Evolutionary conservation across 495 filamentous ascomycete species (phyloP).

Genomic region (Tuber umbilicatum): DNA sequence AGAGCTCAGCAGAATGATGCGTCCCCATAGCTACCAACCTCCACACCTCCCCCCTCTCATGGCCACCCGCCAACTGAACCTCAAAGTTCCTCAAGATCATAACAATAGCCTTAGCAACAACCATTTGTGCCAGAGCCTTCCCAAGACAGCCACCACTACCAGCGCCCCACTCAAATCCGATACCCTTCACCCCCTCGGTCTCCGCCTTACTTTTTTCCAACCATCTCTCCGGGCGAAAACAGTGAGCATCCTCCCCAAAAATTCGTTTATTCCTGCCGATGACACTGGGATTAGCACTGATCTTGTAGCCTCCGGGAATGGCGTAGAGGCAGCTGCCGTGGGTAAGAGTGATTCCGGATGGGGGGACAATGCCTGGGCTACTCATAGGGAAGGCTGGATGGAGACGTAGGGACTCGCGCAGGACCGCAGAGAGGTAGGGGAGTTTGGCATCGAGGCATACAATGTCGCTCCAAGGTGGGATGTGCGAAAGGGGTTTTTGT

Average conservation of each 20-base stretch:
- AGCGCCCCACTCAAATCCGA: conserved; percentile 46
- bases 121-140: conserved; percentile 19
- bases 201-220: conserved; percentile 48
- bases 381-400: conserved; percentile 56
- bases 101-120: not conserved
- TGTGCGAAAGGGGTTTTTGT: conserved; percentile 23
- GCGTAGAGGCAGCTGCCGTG: conserved; percentile 45
- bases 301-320: conserved; percentile 49
- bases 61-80: not conserved
- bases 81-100: not conserved
- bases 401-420: conserved; percentile 63
- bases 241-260: conserved; percentile 60
- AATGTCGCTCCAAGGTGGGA: conserved; percentile 46
- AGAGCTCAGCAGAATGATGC: not conserved
- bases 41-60: not conserved
- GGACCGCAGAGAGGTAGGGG: conserved; percentile 58
- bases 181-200: conserved; percentile 48
- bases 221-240: conserved; percentile 61
- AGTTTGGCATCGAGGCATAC: conserved; percentile 49
- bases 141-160: conserved; percentile 24
- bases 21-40: not conserved
- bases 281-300: conserved; percentile 54
- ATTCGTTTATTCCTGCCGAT: conserved; percentile 49
- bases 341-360: conserved; percentile 50
- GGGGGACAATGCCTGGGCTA: conserved; percentile 49